Evolutionary conservation across 2,329 filamentous ascomycete genomes (phyloP).

Genomic region (Fusarium nanum): DNA sequence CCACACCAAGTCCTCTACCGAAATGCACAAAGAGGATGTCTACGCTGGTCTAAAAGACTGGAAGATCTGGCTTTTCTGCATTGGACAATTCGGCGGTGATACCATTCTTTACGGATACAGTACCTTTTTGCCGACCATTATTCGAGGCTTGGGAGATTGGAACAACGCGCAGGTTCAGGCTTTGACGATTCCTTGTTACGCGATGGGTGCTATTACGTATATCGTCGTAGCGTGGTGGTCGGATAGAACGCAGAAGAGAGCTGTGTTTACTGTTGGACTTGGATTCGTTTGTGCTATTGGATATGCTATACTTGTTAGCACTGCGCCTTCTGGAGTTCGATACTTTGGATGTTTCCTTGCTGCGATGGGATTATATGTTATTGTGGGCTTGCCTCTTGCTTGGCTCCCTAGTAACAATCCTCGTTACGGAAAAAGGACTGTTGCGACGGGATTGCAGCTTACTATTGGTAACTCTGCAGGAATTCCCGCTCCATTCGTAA

Average conservation of each 20-base stretch:
- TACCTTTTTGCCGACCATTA: slow-evolving; percentile 75
- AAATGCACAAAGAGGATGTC: slow-evolving; percentile 64
- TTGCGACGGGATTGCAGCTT: slow-evolving; percentile 70
- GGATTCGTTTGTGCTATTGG: slow-evolving; percentile 64
- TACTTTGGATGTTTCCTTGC: slow-evolving; percentile 73
- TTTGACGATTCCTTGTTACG: slow-evolving; percentile 76
- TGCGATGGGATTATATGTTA: slow-evolving; percentile 69
- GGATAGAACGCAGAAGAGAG: slow-evolving; percentile 68
- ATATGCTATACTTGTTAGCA: slow-evolving; percentile 69
- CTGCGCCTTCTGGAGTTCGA: slow-evolving; percentile 64
- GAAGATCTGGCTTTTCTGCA: slow-evolving; percentile 71
- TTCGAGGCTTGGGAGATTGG: slow-evolving; percentile 66
- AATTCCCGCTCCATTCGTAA: slow-evolving; percentile 69
- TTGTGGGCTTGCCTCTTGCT: slow-evolving; percentile 53
- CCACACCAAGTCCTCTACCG: slow-evolving; percentile 45
- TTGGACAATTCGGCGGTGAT: slow-evolving; percentile 70
- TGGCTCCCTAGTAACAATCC: slow-evolving; percentile 68
- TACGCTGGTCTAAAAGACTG: slow-evolving; percentile 66
- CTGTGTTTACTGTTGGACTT: slow-evolving; percentile 64
- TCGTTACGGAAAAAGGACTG: slow-evolving; percentile 72
- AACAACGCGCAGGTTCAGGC: slow-evolving; percentile 63
- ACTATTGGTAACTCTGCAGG: slow-evolving; percentile 72
- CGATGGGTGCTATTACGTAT: slow-evolving; percentile 70
- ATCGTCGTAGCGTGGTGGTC: slow-evolving; percentile 67
- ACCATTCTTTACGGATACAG: slow-evolving; percentile 72